These are phyloP conservation scores for Fusarium sp. DNA, from an alignment of 2,329 filamentous ascomycete genomes.

Conservation along the genomic window DNA sequence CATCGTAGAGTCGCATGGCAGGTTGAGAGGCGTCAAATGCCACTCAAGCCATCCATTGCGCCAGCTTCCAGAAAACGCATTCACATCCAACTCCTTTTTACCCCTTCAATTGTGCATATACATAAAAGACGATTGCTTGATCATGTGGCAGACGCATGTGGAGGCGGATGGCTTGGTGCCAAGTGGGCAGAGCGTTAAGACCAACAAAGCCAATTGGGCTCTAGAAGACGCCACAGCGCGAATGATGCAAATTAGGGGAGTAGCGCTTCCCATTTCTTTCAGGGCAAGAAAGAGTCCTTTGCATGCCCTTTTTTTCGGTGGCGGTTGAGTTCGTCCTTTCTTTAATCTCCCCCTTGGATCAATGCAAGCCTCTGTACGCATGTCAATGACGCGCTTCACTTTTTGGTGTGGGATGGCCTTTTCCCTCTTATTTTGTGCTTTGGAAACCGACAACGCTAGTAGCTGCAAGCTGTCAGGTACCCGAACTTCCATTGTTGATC, in stretches of 20 bases:
- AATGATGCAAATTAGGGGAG: constrained; percentile 19
- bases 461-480: constrained; percentile 36
- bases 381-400: constrained; percentile 20
- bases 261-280: constrained; percentile 8
- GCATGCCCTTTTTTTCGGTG: constrained; percentile 31
- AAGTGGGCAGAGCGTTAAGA: constrained; percentile 9
- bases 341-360: constrained; percentile 33
- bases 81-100: not conserved
- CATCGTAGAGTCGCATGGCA: not conserved
- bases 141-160: not conserved
- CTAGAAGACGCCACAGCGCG: constrained; percentile 32
- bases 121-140: constrained; percentile 9
- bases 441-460: constrained; percentile 13
- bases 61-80: not conserved
- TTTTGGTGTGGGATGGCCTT: not conserved
- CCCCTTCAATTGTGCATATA: constrained; percentile 13
- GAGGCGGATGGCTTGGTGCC: constrained; percentile 1
- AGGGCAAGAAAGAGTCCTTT: constrained; percentile 10
- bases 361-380: constrained; percentile 7
- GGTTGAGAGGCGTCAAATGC: not conserved
- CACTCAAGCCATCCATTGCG: not conserved
- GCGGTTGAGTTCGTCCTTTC: constrained; percentile 25
- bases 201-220: constrained; percentile 3
- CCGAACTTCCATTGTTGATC: constrained; percentile 9
- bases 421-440: not conserved